phyloP scores from a whole-genome alignment of 1,284 basidiomycete genomes.

The Rhodotorula mucilaginosa region DNA sequence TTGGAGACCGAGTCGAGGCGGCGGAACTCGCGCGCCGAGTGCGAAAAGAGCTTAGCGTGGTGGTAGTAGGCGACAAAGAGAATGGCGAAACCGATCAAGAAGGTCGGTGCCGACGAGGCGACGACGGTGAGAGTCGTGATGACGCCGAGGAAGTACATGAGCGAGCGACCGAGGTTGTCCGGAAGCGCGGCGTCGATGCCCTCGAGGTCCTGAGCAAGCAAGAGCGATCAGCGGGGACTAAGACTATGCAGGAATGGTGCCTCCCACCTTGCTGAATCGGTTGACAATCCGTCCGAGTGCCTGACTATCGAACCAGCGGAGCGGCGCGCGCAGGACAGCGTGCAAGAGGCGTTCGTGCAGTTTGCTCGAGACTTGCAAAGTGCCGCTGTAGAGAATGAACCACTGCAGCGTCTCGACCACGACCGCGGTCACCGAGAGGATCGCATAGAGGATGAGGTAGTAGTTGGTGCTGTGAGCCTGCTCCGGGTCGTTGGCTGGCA shows the following conservation, averaged over 20 bases:
- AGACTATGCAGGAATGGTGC: background rate
- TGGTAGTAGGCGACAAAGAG: conserved; percentile 38
- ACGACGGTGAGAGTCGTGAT: conserved; percentile 71
- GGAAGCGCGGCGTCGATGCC: conserved; percentile 77
- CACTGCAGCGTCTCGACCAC: conserved; percentile 64
- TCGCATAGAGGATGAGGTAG: conserved; percentile 75
- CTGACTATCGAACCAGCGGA: conserved; percentile 91
- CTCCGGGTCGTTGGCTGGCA: conserved; percentile 23
- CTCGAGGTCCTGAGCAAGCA: conserved; percentile 73
- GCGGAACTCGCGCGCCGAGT: conserved; percentile 44
- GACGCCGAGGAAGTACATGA: conserved; percentile 56
- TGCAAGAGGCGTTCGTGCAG: conserved; percentile 61
- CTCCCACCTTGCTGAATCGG: conserved; percentile 1
- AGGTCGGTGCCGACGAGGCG: conserved; percentile 51
- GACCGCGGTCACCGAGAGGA: conserved; percentile 54
- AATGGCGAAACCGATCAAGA: conserved; percentile 42
- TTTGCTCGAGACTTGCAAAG: conserved; percentile 36
- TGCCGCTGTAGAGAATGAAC: conserved; percentile 49
- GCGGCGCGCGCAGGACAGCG: conserved; percentile 80
- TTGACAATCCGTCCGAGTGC: conserved; percentile 60
- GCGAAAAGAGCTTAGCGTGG: conserved; percentile 38
- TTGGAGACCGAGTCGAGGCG: conserved; percentile 73
- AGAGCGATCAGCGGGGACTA: background rate
- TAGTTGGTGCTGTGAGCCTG: conserved; percentile 54
- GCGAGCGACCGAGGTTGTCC: conserved; percentile 69